Conservation (phyloP, 306 rosid genomes). For the Lathyrus aphaca region DNA sequence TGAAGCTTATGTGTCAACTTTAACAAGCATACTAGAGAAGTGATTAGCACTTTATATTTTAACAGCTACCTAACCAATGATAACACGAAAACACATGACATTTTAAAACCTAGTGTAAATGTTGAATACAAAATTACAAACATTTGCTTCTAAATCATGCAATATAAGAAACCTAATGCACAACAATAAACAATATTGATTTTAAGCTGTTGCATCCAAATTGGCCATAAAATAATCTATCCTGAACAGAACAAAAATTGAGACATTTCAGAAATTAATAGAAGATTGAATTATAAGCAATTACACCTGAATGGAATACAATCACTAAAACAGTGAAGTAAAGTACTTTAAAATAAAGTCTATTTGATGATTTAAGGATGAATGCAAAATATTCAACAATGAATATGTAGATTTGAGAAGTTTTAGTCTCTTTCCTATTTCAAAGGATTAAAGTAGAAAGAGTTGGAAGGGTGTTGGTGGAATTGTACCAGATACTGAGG, state of each 20-base stretch:
- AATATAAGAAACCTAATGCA: neutral
- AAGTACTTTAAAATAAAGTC: neutral
- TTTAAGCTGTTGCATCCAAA: neutral
- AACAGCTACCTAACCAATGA: neutral
- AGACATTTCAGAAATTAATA: neutral
- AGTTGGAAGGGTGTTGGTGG: neutral
- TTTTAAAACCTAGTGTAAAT: neutral
- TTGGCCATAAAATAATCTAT: neutral
- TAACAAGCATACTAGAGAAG: neutral
- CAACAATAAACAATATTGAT: neutral
- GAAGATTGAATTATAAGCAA: neutral
- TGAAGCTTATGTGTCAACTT: slow-evolving; percentile 13
- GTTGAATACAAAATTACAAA: neutral
- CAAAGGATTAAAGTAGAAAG: neutral
- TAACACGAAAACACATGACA: neutral
- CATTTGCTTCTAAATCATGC: neutral
- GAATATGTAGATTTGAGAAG: neutral
- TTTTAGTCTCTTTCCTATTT: neutral
- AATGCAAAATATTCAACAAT: neutral
- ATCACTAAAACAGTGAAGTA: neutral
- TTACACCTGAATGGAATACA: neutral
- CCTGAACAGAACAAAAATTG: neutral
- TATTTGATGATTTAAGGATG: slow-evolving; percentile 9
- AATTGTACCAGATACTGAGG: neutral
- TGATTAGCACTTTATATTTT: slow-evolving; percentile 1